phyloP scores from a whole-genome alignment of 352 stramenopile species.

The Globisporangium orthogonon region DNA sequence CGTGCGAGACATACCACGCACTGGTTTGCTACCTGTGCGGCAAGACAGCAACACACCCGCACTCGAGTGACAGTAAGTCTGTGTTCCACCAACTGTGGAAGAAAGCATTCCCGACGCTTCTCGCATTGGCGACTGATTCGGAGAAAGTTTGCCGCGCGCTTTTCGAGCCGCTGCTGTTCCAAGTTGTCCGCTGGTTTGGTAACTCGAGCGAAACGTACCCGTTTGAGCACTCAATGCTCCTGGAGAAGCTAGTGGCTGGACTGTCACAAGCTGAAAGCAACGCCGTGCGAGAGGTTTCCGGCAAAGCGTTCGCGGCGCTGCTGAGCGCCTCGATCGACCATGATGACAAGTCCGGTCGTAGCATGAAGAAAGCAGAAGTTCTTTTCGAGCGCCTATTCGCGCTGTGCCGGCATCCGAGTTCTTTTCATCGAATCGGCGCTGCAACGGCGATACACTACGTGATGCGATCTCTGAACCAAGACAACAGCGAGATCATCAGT shows the following conservation, averaged over 20 bases:
- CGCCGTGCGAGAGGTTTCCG: constrained; percentile 54
- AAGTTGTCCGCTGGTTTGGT: constrained; percentile 66
- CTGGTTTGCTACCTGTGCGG: constrained; percentile 65
- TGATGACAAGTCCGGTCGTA: constrained; percentile 5
- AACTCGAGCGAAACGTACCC: constrained; percentile 46
- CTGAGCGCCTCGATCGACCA: constrained; percentile 42
- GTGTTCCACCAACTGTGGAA: constrained; percentile 58
- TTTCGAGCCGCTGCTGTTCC: constrained; percentile 69
- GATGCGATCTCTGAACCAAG: constrained; percentile 52
- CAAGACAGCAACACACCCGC: constrained; percentile 58
- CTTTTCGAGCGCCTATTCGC: constrained; percentile 75
- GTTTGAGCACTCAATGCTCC: constrained; percentile 56
- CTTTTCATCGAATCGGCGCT: constrained; percentile 53
- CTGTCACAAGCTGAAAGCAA: constrained; percentile 44
- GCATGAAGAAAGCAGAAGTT: constrained; percentile 23
- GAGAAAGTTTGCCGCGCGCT: constrained; percentile 67
- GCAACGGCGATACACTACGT: constrained; percentile 66
- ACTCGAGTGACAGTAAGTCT: constrained; percentile 52
- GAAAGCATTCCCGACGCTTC: constrained; percentile 35
- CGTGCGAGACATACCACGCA: constrained; percentile 65
- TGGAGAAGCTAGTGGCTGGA: constrained; percentile 51
- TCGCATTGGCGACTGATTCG: constrained; percentile 52
- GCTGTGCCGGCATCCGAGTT: constrained; percentile 55
- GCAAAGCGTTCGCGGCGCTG: constrained; percentile 46
- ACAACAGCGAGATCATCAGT: constrained; percentile 40